phyloP scores from a whole-genome alignment of 352 stramenopile genomes.

The Globisporangium nunn region DNA sequence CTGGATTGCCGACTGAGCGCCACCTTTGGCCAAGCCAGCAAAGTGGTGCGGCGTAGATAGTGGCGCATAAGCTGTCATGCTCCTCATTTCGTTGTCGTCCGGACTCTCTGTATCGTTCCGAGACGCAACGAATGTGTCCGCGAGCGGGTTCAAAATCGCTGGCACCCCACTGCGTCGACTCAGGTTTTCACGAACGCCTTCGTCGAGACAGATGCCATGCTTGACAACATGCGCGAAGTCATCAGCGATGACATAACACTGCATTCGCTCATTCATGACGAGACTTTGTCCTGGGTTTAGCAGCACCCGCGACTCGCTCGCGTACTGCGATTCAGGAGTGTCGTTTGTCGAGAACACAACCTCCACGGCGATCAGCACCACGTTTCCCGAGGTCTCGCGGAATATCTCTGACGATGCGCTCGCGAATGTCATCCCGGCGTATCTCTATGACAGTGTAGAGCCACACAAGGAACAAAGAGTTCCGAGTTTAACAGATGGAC shows the following conservation, averaged over 20 bases:
- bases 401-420: slow-evolving; percentile 56
- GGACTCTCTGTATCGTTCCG: neutral
- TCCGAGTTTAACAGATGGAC: neutral
- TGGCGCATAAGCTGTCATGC: slow-evolving; percentile 41
- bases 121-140: slow-evolving; percentile 49
- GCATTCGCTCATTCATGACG: slow-evolving; percentile 69
- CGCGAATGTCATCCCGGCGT: slow-evolving; percentile 62
- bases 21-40: neutral
- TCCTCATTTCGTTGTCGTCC: slow-evolving; percentile 26
- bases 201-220: slow-evolving; percentile 44
- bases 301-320: slow-evolving; percentile 55
- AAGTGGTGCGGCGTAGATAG: slow-evolving; percentile 35
- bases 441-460: slow-evolving; percentile 26
- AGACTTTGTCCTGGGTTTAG: slow-evolving; percentile 71
- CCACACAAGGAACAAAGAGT: too few relatives aligned
- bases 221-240: slow-evolving; percentile 63
- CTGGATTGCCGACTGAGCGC: slow-evolving; percentile 3
- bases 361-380: slow-evolving; percentile 77
- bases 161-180: slow-evolving; percentile 19
- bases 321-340: slow-evolving; percentile 13
- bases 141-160: slow-evolving; percentile 37
- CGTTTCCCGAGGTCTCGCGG: slow-evolving; percentile 48
- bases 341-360: slow-evolving; percentile 49
- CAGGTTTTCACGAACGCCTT: slow-evolving; percentile 35
- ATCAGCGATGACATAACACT: slow-evolving; percentile 84